These are phyloP conservation scores for Penicillium brevicompactum DNA, from an alignment of 2,329 filamentous ascomycete genomes.

Conservation along the genomic window DNA sequence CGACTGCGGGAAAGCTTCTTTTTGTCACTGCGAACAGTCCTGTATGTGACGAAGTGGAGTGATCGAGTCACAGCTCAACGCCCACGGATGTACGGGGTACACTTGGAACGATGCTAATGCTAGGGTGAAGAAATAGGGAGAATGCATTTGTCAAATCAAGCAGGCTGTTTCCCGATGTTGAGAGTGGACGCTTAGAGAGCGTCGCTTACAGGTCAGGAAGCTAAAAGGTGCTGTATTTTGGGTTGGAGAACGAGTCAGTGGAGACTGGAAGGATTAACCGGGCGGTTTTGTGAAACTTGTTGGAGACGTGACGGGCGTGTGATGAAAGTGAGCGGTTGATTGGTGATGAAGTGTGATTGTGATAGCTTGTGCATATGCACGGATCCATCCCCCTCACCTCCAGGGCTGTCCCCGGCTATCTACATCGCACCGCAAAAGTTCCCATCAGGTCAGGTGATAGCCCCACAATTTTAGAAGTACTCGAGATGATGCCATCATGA, in stretches of 20 bases:
- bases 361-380: slow-evolving; percentile 31
- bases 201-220: slow-evolving; percentile 17
- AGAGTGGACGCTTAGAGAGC: slow-evolving; percentile 24
- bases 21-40: slow-evolving; percentile 22
- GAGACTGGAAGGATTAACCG: slow-evolving; percentile 6
- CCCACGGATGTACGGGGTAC: background rate
- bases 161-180: background rate
- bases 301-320: slow-evolving; percentile 18
- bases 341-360: slow-evolving; percentile 35
- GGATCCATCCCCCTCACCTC: slow-evolving; percentile 13
- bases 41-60: slow-evolving; percentile 16
- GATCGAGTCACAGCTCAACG: slow-evolving; percentile 3
- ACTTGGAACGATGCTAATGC: slow-evolving; percentile 7
- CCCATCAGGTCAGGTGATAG: no score
- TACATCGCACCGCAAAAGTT: no score
- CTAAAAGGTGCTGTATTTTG: background rate
- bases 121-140: background rate
- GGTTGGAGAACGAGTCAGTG: slow-evolving; percentile 9
- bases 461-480: background rate
- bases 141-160: slow-evolving; percentile 20
- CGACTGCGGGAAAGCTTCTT: slow-evolving; percentile 25
- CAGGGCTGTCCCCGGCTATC: no score
- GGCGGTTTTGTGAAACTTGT: background rate
- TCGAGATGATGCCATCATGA: no score
- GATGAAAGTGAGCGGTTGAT: slow-evolving; percentile 23